These are phyloP conservation scores for Aspergillus wentii DNA, from an alignment of 495 filamentous ascomycete genomes.

Conservation along the genomic window DNA sequence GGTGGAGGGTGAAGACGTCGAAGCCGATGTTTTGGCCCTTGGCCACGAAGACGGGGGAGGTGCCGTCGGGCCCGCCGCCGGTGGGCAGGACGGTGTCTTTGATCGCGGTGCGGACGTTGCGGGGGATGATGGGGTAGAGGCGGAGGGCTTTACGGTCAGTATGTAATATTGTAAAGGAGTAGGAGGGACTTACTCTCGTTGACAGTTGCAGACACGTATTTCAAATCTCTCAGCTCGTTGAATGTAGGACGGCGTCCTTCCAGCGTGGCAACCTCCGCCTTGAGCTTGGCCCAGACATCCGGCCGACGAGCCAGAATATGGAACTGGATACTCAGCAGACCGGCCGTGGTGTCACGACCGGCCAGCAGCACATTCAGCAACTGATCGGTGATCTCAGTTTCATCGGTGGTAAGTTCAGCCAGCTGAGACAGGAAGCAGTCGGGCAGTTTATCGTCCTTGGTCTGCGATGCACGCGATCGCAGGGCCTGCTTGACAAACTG, in stretches of 20 bases:
- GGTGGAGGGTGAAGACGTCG: slow-evolving; percentile 15
- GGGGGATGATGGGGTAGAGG: slow-evolving; percentile 68
- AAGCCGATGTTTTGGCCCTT: slow-evolving; percentile 41
- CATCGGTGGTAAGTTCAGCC: slow-evolving; percentile 18
- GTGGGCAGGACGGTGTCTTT: slow-evolving; percentile 64
- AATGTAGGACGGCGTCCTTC: too few relatives aligned
- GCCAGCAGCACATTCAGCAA: slow-evolving; percentile 54
- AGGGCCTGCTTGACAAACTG: slow-evolving; percentile 26
- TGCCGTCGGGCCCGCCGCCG: slow-evolving; percentile 67
- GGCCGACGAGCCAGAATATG: slow-evolving; percentile 22
- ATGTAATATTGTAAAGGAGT: too few relatives aligned
- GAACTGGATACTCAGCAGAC: slow-evolving; percentile 9
- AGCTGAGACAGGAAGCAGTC: slow-evolving; percentile 18
- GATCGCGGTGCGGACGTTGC: slow-evolving; percentile 65
- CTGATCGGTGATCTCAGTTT: slow-evolving; percentile 46
- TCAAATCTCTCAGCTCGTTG: slow-evolving; percentile 32
- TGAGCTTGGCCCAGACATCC: slow-evolving; percentile 12
- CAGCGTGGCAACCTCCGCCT: slow-evolving; percentile 28
- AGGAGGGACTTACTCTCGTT: slow-evolving; percentile 38
- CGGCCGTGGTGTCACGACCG: slow-evolving; percentile 59
- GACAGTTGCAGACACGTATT: slow-evolving; percentile 38
- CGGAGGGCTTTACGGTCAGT: too few relatives aligned
- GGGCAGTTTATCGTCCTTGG: background rate
- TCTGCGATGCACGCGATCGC: slow-evolving; percentile 25
- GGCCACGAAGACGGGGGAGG: slow-evolving; percentile 55